These are phyloP conservation scores for Paraconiothyrium sp. DNA, from an alignment of 2,329 filamentous ascomycete genomes.

Conservation along the genomic window DNA sequence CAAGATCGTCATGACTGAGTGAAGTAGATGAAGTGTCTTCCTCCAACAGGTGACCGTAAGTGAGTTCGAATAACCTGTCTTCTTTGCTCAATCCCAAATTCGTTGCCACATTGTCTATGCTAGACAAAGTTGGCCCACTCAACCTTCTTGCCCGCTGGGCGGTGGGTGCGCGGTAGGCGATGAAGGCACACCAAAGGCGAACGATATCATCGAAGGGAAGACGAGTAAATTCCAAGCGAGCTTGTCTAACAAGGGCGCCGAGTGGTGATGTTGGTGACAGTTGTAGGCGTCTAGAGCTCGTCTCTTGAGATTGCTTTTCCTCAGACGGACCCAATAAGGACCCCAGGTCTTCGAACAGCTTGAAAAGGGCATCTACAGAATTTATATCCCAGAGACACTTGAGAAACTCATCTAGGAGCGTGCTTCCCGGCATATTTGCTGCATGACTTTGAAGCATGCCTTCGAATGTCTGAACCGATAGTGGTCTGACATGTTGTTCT, in stretches of 20 bases:
- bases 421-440: constrained; percentile 73
- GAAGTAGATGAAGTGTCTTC: constrained; percentile 51
- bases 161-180: constrained; percentile 81
- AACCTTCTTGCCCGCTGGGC: constrained; percentile 65
- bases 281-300: constrained; percentile 58
- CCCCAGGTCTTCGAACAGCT: constrained; percentile 73
- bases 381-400: constrained; percentile 84
- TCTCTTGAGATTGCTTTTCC: constrained; percentile 33
- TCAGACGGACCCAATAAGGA: constrained; percentile 64
- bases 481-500: constrained; percentile 48
- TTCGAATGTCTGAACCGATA: constrained; percentile 56
- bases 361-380: constrained; percentile 81
- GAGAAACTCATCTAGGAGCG: constrained; percentile 89
- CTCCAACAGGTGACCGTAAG: constrained; percentile 60
- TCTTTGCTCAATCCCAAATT: constrained; percentile 65
- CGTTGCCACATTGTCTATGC: constrained; percentile 69
- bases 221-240: constrained; percentile 80
- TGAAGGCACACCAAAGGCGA: constrained; percentile 83
- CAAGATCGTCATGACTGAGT: constrained; percentile 81
- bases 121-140: constrained; percentile 38
- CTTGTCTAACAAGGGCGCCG: constrained; percentile 80
- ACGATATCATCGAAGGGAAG: constrained; percentile 82
- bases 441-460: constrained; percentile 55
- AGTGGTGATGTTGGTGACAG: constrained; percentile 80
- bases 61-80: constrained; percentile 59